phyloP scores from a whole-genome alignment of 257 asterid species.

The Echites panduratus region DNA sequence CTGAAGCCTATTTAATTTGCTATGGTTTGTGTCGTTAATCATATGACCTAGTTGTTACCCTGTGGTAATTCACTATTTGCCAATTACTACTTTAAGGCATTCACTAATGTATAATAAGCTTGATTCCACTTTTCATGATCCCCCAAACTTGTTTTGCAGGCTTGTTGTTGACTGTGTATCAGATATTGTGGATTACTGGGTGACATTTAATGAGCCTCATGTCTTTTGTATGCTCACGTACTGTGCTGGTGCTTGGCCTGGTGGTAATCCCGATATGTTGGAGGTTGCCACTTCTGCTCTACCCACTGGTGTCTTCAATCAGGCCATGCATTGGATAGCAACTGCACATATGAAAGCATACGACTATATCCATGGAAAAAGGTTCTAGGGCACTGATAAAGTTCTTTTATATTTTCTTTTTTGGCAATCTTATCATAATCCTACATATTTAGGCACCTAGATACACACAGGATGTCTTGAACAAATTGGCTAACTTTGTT shows the following conservation, averaged over 20 bases:
- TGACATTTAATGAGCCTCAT: constrained; percentile 91
- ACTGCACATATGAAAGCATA: constrained; percentile 80
- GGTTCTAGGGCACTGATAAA: constrained; percentile 30
- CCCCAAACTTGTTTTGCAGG: constrained; percentile 33
- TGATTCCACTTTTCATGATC: not conserved
- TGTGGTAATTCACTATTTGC: not conserved
- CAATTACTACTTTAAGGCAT: not conserved
- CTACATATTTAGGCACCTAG: not conserved
- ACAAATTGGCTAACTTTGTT: not conserved
- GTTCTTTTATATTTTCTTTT: not conserved
- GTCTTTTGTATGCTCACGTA: constrained; percentile 88
- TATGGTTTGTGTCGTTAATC: not conserved
- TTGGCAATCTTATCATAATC: not conserved
- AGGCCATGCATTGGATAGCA: constrained; percentile 82
- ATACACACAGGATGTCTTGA: not conserved
- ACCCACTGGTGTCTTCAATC: constrained; percentile 83
- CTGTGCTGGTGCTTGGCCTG: constrained; percentile 99
- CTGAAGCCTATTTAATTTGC: not conserved
- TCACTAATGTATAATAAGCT: not conserved
- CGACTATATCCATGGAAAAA: constrained; percentile 76
- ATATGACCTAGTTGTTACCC: not conserved
- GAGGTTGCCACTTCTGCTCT: constrained; percentile 91
- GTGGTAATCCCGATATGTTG: constrained; percentile 96
- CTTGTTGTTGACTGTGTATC: constrained; percentile 75
- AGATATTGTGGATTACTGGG: constrained; percentile 92